Evolutionary conservation across 495 filamentous ascomycete species (phyloP).

Genomic region (Trichocladium uniseriatum): DNA sequence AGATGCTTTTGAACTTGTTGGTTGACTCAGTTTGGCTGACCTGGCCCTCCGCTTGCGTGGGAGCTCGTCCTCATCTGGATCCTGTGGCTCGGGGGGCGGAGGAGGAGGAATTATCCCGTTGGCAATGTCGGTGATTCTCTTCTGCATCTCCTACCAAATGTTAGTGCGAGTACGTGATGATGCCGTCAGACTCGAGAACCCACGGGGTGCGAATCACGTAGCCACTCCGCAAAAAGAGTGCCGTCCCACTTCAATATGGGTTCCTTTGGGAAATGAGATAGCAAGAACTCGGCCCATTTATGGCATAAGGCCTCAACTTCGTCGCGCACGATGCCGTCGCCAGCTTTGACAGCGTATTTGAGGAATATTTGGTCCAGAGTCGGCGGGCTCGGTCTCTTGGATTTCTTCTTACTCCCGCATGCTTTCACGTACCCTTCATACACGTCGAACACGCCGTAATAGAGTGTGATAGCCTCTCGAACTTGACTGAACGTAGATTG

Average conservation of each 20-base stretch:
- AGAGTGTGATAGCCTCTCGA: slow-evolving; percentile 57
- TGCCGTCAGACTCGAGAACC: not conserved
- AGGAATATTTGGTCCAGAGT: slow-evolving; percentile 30
- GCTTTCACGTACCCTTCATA: slow-evolving; percentile 24
- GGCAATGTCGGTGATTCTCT: slow-evolving; percentile 8
- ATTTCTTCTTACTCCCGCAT: slow-evolving; percentile 22
- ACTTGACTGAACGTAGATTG: slow-evolving; percentile 53
- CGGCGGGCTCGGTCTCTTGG: slow-evolving; percentile 11
- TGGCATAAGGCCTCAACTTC: slow-evolving; percentile 30
- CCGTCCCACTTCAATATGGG: slow-evolving; percentile 20
- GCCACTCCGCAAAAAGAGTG: slow-evolving; percentile 31
- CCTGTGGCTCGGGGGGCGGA: not conserved
- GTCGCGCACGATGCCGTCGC: slow-evolving; percentile 33
- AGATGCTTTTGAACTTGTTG: not conserved
- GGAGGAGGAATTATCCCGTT: slow-evolving; percentile 3
- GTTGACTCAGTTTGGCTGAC: slow-evolving; percentile 3
- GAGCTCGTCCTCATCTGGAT: not conserved
- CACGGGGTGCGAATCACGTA: slow-evolving; percentile 28
- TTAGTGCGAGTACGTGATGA: not conserved
- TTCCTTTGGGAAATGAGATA: slow-evolving; percentile 35
- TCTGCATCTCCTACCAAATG: slow-evolving; percentile 6
- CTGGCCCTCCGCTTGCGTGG: slow-evolving; percentile 5
- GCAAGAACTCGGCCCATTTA: slow-evolving; percentile 33
- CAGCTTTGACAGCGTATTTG: slow-evolving; percentile 33
- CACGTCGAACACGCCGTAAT: slow-evolving; percentile 50